A percentile compares a stretch with the other conserved stretches of the same genome.
phyloP scores from a whole-genome alignment of 495 filamentous ascomycete genomes.

The Penicillium tannophilum region DNA sequence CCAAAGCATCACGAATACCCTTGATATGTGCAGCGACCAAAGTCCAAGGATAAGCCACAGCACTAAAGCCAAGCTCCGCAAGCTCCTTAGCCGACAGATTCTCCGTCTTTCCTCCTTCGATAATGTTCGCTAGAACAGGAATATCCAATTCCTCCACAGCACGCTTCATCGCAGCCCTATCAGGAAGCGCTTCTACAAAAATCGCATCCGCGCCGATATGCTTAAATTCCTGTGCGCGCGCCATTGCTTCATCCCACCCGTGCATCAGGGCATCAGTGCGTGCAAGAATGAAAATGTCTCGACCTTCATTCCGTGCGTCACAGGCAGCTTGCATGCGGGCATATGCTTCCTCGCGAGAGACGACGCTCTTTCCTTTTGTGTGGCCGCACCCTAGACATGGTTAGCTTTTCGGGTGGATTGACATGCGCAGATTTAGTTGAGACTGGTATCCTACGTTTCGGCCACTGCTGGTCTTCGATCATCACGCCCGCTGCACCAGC shows the following conservation, averaged over 20 bases:
- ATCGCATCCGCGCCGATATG: slow-evolving; percentile 40
- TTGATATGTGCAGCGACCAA: slow-evolving; percentile 7
- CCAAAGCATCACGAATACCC: slow-evolving; percentile 9
- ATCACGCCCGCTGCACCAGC: slow-evolving; percentile 43
- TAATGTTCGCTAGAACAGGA: slow-evolving; percentile 46
- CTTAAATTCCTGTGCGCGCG: slow-evolving; percentile 39
- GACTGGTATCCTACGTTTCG: slow-evolving; percentile 27
- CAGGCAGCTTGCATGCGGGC: slow-evolving; percentile 42
- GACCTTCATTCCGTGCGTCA: slow-evolving; percentile 44
- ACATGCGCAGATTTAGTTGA: not conserved
- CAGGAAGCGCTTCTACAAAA: slow-evolving; percentile 47
- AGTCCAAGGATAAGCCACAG: slow-evolving; percentile 7
- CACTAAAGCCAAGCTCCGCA: slow-evolving; percentile 3
- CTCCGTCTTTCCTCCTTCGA: slow-evolving; percentile 40
- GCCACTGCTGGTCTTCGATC: slow-evolving; percentile 48
- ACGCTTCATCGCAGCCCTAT: slow-evolving; percentile 38
- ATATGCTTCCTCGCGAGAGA: slow-evolving; percentile 44
- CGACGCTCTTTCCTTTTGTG: slow-evolving; percentile 46
- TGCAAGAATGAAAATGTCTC: slow-evolving; percentile 45
- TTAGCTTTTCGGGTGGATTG: no score
- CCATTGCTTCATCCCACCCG: slow-evolving; percentile 41
- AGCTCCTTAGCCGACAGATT: slow-evolving; percentile 7
- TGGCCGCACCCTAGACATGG: slow-evolving; percentile 42
- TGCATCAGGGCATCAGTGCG: slow-evolving; percentile 42
- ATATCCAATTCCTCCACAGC: slow-evolving; percentile 36